These are phyloP conservation scores for Syncephalastrum racemosum DNA, from an alignment of 371 early-diverging fungal species.

Conservation along the genomic window DNA sequence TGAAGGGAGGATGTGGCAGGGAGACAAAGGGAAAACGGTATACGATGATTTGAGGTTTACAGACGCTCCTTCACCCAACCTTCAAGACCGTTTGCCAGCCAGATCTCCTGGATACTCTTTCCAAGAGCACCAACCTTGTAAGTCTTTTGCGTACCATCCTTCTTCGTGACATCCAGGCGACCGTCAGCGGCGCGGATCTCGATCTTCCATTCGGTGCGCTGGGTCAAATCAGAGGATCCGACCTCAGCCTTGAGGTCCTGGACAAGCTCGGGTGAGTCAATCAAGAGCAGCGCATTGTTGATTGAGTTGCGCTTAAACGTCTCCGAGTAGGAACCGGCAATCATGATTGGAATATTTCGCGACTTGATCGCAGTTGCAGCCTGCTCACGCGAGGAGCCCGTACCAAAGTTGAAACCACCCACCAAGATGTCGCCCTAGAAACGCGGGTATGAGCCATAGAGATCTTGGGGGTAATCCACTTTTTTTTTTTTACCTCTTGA, in stretches of 20 bases:
- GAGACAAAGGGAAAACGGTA: too few species aligned
- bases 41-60: slow-evolving; percentile 12
- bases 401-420: slow-evolving; percentile 94
- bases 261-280: slow-evolving; percentile 86
- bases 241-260: slow-evolving; percentile 56
- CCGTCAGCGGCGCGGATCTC: slow-evolving; percentile 57
- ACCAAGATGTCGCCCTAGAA: slow-evolving; percentile 78
- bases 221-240: slow-evolving; percentile 55
- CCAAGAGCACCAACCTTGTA: slow-evolving; percentile 77
- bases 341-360: slow-evolving; percentile 79
- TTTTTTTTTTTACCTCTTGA: slow-evolving; percentile 31
- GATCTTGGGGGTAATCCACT: neutral
- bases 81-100: slow-evolving; percentile 90
- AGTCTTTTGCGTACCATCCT: slow-evolving; percentile 43
- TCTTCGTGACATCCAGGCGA: slow-evolving; percentile 47
- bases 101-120: slow-evolving; percentile 89
- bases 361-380: slow-evolving; percentile 92
- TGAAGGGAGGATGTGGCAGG: too few species aligned
- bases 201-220: slow-evolving; percentile 74
- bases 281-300: slow-evolving; percentile 90
- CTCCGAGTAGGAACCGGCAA: slow-evolving; percentile 91
- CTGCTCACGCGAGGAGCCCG: slow-evolving; percentile 95
- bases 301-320: slow-evolving; percentile 97
- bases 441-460: neutral
- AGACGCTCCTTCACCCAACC: slow-evolving; percentile 79